A percentile compares a stretch with the other conserved stretches of the same genome.
Evolutionary conservation across 108 stramenopile species (phyloP).

Genomic region (Mediolabrus comicus): DNA sequence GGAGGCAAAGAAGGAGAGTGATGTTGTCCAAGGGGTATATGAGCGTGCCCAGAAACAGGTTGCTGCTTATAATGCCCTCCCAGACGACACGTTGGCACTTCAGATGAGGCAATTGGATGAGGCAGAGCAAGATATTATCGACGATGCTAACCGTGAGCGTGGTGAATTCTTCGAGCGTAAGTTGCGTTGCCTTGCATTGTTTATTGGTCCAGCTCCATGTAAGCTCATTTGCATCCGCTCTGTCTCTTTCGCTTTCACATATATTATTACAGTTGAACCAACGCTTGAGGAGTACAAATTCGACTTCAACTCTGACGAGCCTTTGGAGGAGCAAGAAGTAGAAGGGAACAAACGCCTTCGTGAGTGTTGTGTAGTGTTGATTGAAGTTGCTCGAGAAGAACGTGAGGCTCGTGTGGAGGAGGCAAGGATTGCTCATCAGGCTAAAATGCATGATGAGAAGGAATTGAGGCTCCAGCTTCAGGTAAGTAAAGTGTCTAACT

Average conservation of each 20-base stretch:
- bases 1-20: constrained; percentile 23
- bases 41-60: constrained; percentile 34
- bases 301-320: constrained; percentile 16
- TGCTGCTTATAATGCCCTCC: constrained; percentile 24
- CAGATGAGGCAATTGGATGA: constrained; percentile 44
- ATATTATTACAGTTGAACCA: constrained; percentile 21
- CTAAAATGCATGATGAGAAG: constrained; percentile 7
- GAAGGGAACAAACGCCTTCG: constrained; percentile 11
- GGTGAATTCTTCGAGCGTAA: constrained; percentile 23
- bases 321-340: constrained; percentile 27
- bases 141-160: constrained; percentile 27
- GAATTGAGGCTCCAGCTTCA: constrained; percentile 2
- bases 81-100: constrained; percentile 34
- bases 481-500: no score
- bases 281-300: constrained; percentile 32
- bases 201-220: background rate
- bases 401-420: constrained; percentile 26
- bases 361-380: constrained; percentile 24
- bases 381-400: constrained; percentile 22
- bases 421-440: constrained; percentile 20
- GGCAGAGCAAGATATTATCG: constrained; percentile 26
- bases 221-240: background rate
- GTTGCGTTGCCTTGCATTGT: background rate
- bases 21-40: constrained; percentile 25
- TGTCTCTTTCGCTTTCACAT: background rate